Base-by-base conservation (phyloP, 2,329 filamentous ascomycete genomes). In the Bipolaris zeicola region DNA sequence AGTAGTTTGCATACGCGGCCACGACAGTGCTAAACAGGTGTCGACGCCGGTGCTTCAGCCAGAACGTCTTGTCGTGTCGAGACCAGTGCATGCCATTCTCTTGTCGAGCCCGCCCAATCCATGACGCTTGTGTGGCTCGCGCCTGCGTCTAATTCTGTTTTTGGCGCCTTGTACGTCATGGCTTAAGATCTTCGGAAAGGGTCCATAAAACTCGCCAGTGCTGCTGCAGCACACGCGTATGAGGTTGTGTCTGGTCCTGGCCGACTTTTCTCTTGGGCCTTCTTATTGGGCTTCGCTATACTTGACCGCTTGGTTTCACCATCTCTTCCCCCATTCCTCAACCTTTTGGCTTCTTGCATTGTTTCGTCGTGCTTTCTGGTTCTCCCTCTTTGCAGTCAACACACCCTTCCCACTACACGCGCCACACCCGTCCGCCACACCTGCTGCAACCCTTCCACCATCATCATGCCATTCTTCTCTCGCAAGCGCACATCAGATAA, bases 201-300 rank as follows among this genome's bases (percentile, higher is more conserved):
- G 52, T 63, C 68, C 65, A 69, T 67, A 66, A 68, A 66, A 61
- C 37, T 53, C 52, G 58, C 57, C 52, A 58, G 60, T 39, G 50
- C 52, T 62, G 47, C 55, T 60, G 61, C 58, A 44, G 57, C 66
- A 54, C 63, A 60, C 64, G 66, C 64, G 68, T 66, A 55, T 59
- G 60, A 55, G 58, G 43, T 56, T 49, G 43, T 36, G 55, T 62
- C 13, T 50, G 48, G 44, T 39, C 54, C 34, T n/a, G 48, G 48
- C 33, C 11, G 22, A 1, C 6, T 37, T 33, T 44, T 33, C 20
- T 44, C 39, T 34, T 48, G 20, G 6, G 18, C 10, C 38, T 41
- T 46, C 52, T 33, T 39, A 14, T 37, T 26, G 31, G 24, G 13
- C 33, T 36, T 42, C 16, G 45, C 45, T 22, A 39, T 45, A 38